phyloP scores from a whole-genome alignment of 495 filamentous ascomycete genomes.

The Lophium mytilinum region DNA sequence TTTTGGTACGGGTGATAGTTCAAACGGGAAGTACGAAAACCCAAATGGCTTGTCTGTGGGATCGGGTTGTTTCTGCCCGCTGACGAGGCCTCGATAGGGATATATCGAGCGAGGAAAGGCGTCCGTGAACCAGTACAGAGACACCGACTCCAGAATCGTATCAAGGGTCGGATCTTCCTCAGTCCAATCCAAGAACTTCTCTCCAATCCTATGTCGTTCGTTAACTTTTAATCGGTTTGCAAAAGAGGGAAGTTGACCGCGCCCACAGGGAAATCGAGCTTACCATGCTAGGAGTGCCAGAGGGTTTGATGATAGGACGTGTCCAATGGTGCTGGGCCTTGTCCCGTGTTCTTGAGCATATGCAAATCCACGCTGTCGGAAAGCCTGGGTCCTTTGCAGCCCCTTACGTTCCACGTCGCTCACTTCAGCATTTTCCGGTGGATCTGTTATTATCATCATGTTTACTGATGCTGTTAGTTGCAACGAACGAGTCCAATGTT shows the following conservation, averaged over 20 bases:
- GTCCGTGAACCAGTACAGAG: conserved; percentile 60
- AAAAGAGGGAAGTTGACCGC: not conserved
- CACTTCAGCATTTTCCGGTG: not conserved
- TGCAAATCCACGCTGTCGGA: conserved; percentile 36
- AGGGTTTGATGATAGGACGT: conserved; percentile 49
- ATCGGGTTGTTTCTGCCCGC: conserved; percentile 16
- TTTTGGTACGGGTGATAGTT: conserved; percentile 43
- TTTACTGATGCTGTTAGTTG: conserved; percentile 7
- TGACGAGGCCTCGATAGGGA: conserved; percentile 41
- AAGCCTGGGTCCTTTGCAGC: conserved; percentile 30
- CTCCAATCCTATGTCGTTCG: conserved; percentile 45
- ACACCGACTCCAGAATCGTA: conserved; percentile 49
- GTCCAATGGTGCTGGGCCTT: conserved; percentile 52
- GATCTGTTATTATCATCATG: not conserved
- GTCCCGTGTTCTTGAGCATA: conserved; percentile 55
- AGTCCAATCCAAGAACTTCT: conserved; percentile 60
- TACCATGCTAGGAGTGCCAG: conserved; percentile 59
- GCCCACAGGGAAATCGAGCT: conserved; percentile 15
- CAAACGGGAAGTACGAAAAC: conserved; percentile 49
- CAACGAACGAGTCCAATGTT: too few relatives aligned
- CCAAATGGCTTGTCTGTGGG: conserved; percentile 51
- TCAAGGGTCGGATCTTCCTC: conserved; percentile 46
- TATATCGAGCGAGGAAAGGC: conserved; percentile 52
- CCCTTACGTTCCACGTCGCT: conserved; percentile 11
- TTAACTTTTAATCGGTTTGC: not conserved